These are phyloP conservation scores for Sarocladiaceae sp. DNA, from an alignment of 2,329 filamentous ascomycete genomes.

Conservation along the genomic window DNA sequence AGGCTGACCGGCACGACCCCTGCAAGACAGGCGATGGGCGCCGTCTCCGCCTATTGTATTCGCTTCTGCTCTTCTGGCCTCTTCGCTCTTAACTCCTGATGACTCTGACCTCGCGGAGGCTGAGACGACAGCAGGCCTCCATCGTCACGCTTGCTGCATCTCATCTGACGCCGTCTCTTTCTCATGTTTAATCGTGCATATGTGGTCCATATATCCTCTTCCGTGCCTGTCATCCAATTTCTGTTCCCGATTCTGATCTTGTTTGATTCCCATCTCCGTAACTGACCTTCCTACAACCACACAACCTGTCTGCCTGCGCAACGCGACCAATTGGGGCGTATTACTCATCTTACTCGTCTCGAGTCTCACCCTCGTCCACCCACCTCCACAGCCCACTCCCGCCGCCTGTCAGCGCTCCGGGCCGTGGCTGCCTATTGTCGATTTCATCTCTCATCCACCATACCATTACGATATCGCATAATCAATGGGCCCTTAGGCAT, in stretches of 20 bases:
- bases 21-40: not conserved
- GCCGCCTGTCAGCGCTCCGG: constrained; percentile 3
- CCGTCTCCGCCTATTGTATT: not conserved
- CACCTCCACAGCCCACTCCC: not conserved
- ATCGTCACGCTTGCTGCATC: not conserved
- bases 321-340: not conserved
- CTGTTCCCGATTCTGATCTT: not conserved
- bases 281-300: not conserved
- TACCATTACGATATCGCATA: not conserved
- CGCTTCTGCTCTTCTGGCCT: not conserved
- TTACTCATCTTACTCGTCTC: constrained; percentile 4
- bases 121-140: constrained; percentile 11
- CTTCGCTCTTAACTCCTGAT: not conserved
- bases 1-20: not conserved
- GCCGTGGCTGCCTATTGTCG: constrained; percentile 4
- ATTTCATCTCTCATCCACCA: constrained; percentile 4
- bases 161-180: constrained; percentile 11
- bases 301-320: not conserved
- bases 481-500: constrained; percentile 24
- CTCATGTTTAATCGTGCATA: not conserved
- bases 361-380: not conserved
- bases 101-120: constrained; percentile 9
- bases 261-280: not conserved
- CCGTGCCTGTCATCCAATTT: not conserved
- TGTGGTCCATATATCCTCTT: constrained; percentile 4